Base-by-base conservation (phyloP, 495 filamentous ascomycete species). In the Xylaria scruposa region DNA sequence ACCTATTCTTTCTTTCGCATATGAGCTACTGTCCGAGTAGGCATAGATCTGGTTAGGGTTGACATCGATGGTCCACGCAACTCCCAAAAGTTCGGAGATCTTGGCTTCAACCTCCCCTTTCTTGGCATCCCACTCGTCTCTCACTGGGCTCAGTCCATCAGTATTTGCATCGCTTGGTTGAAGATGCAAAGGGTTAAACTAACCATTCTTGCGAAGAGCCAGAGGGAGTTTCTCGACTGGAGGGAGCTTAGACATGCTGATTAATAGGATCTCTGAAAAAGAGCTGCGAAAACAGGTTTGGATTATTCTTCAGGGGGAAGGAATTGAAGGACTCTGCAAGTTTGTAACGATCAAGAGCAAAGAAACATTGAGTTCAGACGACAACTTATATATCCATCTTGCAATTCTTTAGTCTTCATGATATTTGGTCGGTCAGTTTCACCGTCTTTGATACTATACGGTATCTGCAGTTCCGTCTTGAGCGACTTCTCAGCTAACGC, bases 201-300 rank as follows among this genome's bases (percentile, higher is more conserved):
- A 72, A 87, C 85, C 74, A 74, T 86, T 88, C 76, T 86, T 88
- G 73, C 85, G 85, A 36, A 85, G 70, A 31, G 83, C 85, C 67
- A 89, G 83, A n/a, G 86, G 81, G 10, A 89, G 78, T 75, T 87
- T 88, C 74, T 82, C 84, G 54, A 80, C 81, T n/a, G 84, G 79
- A 7, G 82, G 81, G 33, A 83, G 76, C 24, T 75, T 81, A 56
- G 72, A 67, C 83, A 85, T 85, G 68, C 6, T 78, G 76, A 66
- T 38, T 59, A 36, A 21, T 60, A n/a, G n/a, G 46, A n/a, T n/a
- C 5, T 33, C 42, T 24, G 10, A 26, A 26, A 33, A 33, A 9
- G 38, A 13, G 15, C n/a, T 26, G 12, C 15, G 38, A 40, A 24
- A 15, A 2, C 7, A 21, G 38, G n/a, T 9, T 26, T 42, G 1